phyloP scores from a whole-genome alignment of 306 rosid species.

The Gastrolobium villosum region DNA sequence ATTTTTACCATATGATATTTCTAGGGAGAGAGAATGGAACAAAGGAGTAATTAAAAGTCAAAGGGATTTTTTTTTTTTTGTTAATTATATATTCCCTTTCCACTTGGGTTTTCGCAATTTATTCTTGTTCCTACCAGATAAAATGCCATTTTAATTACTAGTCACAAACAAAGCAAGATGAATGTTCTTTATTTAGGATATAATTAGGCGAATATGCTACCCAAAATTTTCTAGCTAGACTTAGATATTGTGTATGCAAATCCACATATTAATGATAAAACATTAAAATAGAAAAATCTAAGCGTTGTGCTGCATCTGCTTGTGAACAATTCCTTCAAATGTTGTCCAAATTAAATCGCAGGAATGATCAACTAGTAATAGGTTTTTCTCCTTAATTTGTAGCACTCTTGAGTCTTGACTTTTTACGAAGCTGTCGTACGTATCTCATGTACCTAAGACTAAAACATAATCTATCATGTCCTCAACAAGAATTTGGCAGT shows the following conservation, averaged over 20 bases:
- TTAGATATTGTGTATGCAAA: slow-evolving; percentile 13
- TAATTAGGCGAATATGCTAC: slow-evolving; percentile 30
- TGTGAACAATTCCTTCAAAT: background rate
- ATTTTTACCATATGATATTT: background rate
- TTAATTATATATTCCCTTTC: background rate
- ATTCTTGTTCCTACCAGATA: slow-evolving; percentile 28
- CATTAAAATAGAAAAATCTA: slow-evolving; percentile 5
- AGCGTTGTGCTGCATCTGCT: background rate
- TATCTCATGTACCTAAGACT: too few relatives aligned
- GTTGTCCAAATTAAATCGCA: background rate
- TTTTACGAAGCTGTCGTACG: too few relatives aligned
- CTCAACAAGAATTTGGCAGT: too few relatives aligned
- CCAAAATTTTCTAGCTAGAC: background rate
- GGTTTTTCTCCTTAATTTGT: background rate
- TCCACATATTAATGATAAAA: slow-evolving; percentile 7
- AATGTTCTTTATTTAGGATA: background rate
- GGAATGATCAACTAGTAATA: background rate
- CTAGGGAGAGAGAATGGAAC: background rate
- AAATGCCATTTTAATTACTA: slow-evolving; percentile 1
- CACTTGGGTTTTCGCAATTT: slow-evolving; percentile 9
- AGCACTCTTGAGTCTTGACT: background rate
- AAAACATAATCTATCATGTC: too few relatives aligned
- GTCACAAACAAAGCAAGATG: background rate
- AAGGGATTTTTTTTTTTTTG: background rate
- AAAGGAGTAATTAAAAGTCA: background rate